These are phyloP conservation scores for Encephalitozoon cuniculi DNA, from an alignment of 371 early-diverging fungal genomes.

Conservation along the genomic window DNA sequence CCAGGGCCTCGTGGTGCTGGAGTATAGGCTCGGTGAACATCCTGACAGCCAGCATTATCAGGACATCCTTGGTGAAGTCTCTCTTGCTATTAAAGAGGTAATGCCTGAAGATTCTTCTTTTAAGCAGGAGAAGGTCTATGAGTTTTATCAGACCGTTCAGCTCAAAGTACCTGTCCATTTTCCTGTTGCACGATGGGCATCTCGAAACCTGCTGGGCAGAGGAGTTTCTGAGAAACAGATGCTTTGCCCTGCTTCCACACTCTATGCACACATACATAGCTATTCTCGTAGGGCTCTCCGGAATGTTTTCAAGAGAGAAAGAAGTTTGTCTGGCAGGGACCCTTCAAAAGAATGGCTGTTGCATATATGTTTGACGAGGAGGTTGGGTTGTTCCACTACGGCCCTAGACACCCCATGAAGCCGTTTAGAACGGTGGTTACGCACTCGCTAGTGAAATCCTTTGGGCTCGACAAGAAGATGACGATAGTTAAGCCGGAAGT, in stretches of 20 bases:
- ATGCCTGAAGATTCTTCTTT: conserved; percentile 39
- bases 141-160: conserved; percentile 16
- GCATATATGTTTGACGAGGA: conserved; percentile 61
- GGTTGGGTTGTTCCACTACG: conserved; percentile 77
- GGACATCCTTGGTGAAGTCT: background rate
- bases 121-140: conserved; percentile 33
- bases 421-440: conserved; percentile 93
- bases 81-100: conserved; percentile 24
- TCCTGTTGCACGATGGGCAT: conserved; percentile 23
- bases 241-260: background rate
- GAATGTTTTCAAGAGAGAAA: background rate
- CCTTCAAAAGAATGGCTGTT: conserved; percentile 46
- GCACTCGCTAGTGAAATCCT: conserved; percentile 84
- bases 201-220: background rate
- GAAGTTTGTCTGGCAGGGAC: background rate
- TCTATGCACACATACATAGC: conserved; percentile 18
- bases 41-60: background rate
- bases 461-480: conserved; percentile 86
- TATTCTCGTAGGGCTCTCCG: background rate
- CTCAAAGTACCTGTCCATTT: conserved; percentile 42
- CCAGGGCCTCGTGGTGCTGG: background rate
- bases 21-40: background rate
- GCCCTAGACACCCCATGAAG: conserved; percentile 85
- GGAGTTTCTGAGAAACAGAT: background rate
- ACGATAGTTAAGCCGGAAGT: conserved; percentile 66